These are phyloP conservation scores for Vaccinium myrtillus DNA, from an alignment of 148 eudicot species.

Conservation along the genomic window DNA sequence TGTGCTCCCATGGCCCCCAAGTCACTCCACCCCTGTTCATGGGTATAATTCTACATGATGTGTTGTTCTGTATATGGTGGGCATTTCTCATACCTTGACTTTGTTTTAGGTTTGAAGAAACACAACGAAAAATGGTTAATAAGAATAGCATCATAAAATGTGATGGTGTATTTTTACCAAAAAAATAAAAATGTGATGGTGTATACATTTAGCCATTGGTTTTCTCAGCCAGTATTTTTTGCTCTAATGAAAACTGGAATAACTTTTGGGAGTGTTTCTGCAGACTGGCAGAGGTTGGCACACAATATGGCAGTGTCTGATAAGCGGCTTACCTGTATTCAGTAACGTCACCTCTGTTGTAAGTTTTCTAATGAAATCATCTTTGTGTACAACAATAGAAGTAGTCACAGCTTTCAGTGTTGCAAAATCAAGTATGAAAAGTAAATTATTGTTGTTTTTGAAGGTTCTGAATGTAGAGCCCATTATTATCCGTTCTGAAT, in stretches of 20 bases:
- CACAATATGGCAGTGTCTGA: slow-evolving; percentile 73
- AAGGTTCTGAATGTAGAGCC: not conserved
- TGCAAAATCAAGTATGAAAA: not conserved
- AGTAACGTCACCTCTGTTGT: slow-evolving; percentile 61
- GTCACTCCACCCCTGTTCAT: no score
- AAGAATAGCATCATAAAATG: not conserved
- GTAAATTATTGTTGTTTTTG: not conserved
- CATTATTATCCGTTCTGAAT: not conserved
- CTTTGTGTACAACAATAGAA: not conserved
- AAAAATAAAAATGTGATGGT: not conserved
- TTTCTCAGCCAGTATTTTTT: slow-evolving; percentile 1
- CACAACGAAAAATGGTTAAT: not conserved
- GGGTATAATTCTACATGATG: not conserved
- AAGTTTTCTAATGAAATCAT: slow-evolving; percentile 38
- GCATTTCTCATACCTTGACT: not conserved
- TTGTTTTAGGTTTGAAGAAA: not conserved
- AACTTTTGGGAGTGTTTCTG: slow-evolving; percentile 23
- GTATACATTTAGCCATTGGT: not conserved
- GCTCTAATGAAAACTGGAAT: not conserved
- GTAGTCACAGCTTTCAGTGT: not conserved
- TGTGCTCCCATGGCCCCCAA: no score
- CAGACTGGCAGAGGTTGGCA: slow-evolving; percentile 76
- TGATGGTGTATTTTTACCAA: not conserved
- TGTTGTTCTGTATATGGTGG: not conserved
- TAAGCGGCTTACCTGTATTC: slow-evolving; percentile 69